Base-by-base conservation (phyloP, 371 early-diverging fungal species). In the Apophysomyces trapeziformis region DNA sequence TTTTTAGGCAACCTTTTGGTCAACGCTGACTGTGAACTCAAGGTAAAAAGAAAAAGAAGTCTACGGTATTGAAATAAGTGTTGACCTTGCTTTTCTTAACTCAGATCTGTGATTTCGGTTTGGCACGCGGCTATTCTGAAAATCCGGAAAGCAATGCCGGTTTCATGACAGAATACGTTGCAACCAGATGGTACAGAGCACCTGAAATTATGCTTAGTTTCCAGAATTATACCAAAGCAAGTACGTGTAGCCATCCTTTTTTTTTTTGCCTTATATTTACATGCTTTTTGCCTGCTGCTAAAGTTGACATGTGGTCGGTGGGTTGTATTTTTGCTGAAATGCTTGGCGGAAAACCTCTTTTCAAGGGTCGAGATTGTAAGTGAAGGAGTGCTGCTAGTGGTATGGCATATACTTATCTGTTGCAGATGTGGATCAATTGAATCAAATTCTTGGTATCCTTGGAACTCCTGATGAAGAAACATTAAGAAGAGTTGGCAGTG, bases 301-400 rank as follows among this genome's bases (percentile, higher is more conserved):
- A 79, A 87, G 91, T 96, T 67, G 99, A 99, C 70, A 93, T 99
- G 82, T 99, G 99, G 99, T 94, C 97, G 4, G 95, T 97, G 13
- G 99, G 99, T 21, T 98, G 97, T 79, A 94, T 99, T 50, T 95
- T 99, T 77, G 98, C 97, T 21, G 99, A 99, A 76, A 88, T 99
- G 83, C 78, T 96, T 38, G 93, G 95, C 46, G 91, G 96, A 41
- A 91, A 91, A 74, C 91, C 93, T 32, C 76, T 96, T 64, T 96
- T 96, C 76, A 92, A 91, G 70, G 96, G 96, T 35, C 89, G 93
- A 63, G 96, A 96, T 80, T 94, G 90, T 89, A 83, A 80, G 83
- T 73, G 41, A 56, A 37, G 45, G 56, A 50, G 36, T 60, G 32
- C n/a, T 58, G n/a, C 36, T 16, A n/a, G 2, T 8, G n/a, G 14